These are phyloP conservation scores for Aspergillus avenaceus DNA, from an alignment of 495 filamentous ascomycete genomes.

Conservation along the genomic window DNA sequence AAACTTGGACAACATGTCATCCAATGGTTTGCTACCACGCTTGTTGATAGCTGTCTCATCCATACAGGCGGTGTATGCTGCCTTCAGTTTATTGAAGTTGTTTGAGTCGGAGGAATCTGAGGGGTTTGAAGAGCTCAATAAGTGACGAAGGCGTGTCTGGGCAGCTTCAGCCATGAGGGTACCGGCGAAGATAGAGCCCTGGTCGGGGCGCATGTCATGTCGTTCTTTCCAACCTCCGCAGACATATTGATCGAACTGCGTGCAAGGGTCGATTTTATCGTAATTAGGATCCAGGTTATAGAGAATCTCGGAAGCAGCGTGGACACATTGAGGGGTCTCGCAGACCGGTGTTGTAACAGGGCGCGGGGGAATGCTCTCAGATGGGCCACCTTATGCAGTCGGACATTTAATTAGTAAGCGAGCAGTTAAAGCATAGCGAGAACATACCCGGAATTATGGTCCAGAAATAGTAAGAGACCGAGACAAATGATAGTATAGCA, in stretches of 20 bases:
- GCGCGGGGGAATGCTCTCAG: slow-evolving; percentile 9
- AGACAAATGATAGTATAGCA: slow-evolving; percentile 7
- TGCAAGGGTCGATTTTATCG: slow-evolving; percentile 62
- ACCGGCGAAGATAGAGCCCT: slow-evolving; percentile 54
- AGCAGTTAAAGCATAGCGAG: neutral
- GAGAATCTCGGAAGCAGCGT: slow-evolving; percentile 64
- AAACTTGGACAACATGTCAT: slow-evolving; percentile 47
- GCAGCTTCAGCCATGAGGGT: slow-evolving; percentile 58
- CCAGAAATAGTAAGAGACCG: slow-evolving; percentile 16
- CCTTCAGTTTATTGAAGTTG: slow-evolving; percentile 64
- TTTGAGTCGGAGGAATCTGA: slow-evolving; percentile 48
- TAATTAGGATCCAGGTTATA: slow-evolving; percentile 64
- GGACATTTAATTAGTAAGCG: neutral
- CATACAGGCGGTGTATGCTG: slow-evolving; percentile 62
- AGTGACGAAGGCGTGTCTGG: slow-evolving; percentile 56
- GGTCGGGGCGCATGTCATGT: slow-evolving; percentile 65
- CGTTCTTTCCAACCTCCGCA: slow-evolving; percentile 64
- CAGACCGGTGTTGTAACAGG: slow-evolving; percentile 34
- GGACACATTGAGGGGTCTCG: slow-evolving; percentile 60
- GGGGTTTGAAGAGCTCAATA: slow-evolving; percentile 56
- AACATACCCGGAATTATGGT: slow-evolving; percentile 8
- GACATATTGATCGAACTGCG: slow-evolving; percentile 63
- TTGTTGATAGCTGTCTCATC: slow-evolving; percentile 51
- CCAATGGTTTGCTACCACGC: slow-evolving; percentile 50
- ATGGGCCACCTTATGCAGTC: neutral